phyloP scores from a whole-genome alignment of 2,329 filamentous ascomycete genomes.

The Beauveria caledonica region DNA sequence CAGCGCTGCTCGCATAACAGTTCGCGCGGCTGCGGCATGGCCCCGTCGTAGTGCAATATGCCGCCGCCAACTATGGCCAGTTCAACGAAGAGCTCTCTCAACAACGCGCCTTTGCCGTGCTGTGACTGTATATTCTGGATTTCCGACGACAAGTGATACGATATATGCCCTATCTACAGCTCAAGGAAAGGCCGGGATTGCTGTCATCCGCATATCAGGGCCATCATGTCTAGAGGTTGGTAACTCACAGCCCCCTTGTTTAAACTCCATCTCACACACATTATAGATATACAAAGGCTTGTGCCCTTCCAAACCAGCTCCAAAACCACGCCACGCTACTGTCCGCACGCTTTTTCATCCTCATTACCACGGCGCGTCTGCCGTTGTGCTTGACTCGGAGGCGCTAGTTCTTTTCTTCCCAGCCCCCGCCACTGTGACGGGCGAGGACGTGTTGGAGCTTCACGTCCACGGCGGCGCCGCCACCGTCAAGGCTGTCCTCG shows the following conservation, averaged over 20 bases:
- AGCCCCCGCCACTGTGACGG: constrained; percentile 73
- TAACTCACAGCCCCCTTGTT: constrained; percentile 12
- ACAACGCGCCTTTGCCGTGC: neutral
- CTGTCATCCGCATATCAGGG: constrained; percentile 81
- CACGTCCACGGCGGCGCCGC: constrained; percentile 92
- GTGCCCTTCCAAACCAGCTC: constrained; percentile 38
- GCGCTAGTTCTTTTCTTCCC: constrained; percentile 81
- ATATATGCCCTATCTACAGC: constrained; percentile 92
- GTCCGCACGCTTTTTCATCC: constrained; percentile 66
- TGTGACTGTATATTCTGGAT: neutral
- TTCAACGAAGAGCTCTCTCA: neutral
- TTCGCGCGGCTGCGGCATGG: neutral
- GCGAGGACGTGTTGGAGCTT: constrained; percentile 85
- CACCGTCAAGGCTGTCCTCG: constrained; percentile 77
- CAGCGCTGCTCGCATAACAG: neutral
- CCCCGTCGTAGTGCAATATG: neutral
- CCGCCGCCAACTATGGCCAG: neutral
- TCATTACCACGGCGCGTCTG: constrained; percentile 9
- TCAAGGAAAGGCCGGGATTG: constrained; percentile 78
- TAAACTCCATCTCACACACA: neutral
- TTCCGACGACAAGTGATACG: constrained; percentile 42
- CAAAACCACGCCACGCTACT: constrained; percentile 51
- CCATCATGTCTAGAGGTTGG: constrained; percentile 58
- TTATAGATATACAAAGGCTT: constrained; percentile 41
- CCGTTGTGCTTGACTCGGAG: constrained; percentile 61